Base-by-base conservation (phyloP, 257 asterid species). In the Vinca minor region DNA sequence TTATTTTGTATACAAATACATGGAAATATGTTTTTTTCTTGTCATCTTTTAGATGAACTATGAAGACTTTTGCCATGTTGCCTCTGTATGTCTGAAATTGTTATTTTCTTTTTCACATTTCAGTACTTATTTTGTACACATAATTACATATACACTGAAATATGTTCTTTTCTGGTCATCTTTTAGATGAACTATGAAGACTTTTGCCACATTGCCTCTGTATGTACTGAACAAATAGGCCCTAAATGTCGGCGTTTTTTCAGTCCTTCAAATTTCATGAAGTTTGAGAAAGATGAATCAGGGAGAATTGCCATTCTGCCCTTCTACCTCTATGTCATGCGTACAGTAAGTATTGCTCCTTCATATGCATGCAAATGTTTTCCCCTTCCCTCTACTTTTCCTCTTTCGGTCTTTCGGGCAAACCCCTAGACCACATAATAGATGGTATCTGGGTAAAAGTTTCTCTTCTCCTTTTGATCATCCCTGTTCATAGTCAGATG, bases 1-100 rank as follows among this genome's bases (percentile, higher is more conserved):
- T n/a, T n/a, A n/a, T n/a, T n/a, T n/a, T n/a, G n/a, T n/a, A n/a
- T 67, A 66, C 56, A 65, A 35, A 50, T 65, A 44, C 71, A 28
- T 82, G 83, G 77, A 79, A 58, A 69, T 53, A 35, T 31, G 25
- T 32, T n/a, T 74, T 42, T 66, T 72, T 41, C 71, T 58, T 65
- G 69, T 68, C 56, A 67, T 73, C 71, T 65, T 74, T 56, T 70
- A 89, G 99, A 93, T 93, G 99, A 93, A 93, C 71, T 93, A 93
- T 76, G 99, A 93, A 80, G 99, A 93, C 87, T 93, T 93, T 78
- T 93, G 99, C 91, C 97, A 93, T 85, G 90, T 93, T 71, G 99
- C 99, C 76, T 83, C 99, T 5, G 95, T 93, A 66, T 93, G 99
- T 75, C 97, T 57, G 97, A 87, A 76, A n/a, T n/a, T n/a, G n/a